Percentiles rank a stretch among this genome's conserved stretches.
phyloP scores from a whole-genome alignment of 495 filamentous ascomycete genomes.

The Neohortaea acidophila region DNA sequence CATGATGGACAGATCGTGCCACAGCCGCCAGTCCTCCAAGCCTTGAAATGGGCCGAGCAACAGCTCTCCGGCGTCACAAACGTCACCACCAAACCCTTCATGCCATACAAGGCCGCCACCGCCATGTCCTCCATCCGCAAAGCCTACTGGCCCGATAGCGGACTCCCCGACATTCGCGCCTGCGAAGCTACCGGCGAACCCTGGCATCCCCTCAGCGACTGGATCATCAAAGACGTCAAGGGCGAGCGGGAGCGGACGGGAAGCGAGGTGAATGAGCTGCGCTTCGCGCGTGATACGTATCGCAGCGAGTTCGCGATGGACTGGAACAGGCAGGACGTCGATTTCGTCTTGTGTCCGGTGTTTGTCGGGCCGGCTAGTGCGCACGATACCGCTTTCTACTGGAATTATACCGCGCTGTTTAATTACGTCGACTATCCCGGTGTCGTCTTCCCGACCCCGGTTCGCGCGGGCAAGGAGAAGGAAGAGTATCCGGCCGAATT shows the following conservation, averaged over 20 bases:
- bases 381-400: conserved; percentile 21
- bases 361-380: conserved; percentile 22
- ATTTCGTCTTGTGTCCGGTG: conserved; percentile 25
- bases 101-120: no score
- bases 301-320: conserved; percentile 24
- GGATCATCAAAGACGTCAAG: no score
- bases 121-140: conserved; percentile 15
- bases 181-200: conserved; percentile 22
- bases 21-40: conserved; percentile 52
- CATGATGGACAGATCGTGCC: conserved; percentile 52
- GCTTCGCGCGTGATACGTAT: conserved; percentile 22
- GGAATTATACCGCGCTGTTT: conserved; percentile 24
- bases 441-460: conserved; percentile 22
- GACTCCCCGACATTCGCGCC: conserved; percentile 20
- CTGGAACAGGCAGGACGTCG: conserved; percentile 21
- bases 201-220: conserved; percentile 31
- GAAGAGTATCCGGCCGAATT: conserved; percentile 15
- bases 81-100: conserved; percentile 20
- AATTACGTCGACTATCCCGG: conserved; percentile 25
- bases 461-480: conserved; percentile 18
- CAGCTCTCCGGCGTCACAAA: conserved; percentile 54
- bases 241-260: no score
- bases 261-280: conserved; percentile 19
- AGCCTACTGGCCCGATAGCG: conserved; percentile 28
- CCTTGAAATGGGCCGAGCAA: conserved; percentile 37